Base-by-base conservation (phyloP, 2,329 filamentous ascomycete genomes). In the Diaporthe sp. region DNA sequence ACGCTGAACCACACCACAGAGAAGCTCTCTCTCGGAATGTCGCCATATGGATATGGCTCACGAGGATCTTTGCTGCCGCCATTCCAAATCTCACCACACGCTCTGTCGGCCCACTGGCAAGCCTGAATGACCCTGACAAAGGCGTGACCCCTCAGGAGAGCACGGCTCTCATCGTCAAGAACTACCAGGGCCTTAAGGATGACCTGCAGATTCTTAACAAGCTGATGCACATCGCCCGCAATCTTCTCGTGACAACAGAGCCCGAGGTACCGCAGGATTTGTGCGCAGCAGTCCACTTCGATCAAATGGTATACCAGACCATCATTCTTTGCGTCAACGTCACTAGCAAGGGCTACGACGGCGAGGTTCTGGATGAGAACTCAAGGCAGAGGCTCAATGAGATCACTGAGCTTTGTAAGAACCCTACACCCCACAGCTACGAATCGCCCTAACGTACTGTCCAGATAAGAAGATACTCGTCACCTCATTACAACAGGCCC, bases 261-360 rank as follows among this genome's bases (percentile, higher is more conserved):
- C 90, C 91, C 17, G 89, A 92, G 79, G 89, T 92, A 4, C 90
- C 91, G 2, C 91, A 93, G 80, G 91, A 93, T 77, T 86, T 93
- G 10, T 92, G 91, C 74, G 89, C 90, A 13, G 89, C 90, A 10
- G 89, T 92, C 22, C 87, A 89, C 71, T 92, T 92, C 76, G 90
- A 93, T 77, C 89, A 92, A 78, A 91, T 91, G 84, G 89, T 92
- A 2, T 91, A 92, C 76, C 90, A 92, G 80, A 88, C 91, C 3
- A 91, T 93, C 75, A 89, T 91, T 42, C 85, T 93, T 12, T 92
- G 91, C 77, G 89, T 92, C 28, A 92, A 92, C 79, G 90, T 93
- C 33, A 91, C 91, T 0, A 92, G 90, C 79, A 93, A 93, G 80
- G 91, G 90, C 7, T 92, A 92, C 76, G 91, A 92, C 76, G 89